Percentiles rank a stretch among this genome's conserved stretches.
phyloP scores from a whole-genome alignment of 169 alveolate species.

The Eimeria sp. region DNA sequence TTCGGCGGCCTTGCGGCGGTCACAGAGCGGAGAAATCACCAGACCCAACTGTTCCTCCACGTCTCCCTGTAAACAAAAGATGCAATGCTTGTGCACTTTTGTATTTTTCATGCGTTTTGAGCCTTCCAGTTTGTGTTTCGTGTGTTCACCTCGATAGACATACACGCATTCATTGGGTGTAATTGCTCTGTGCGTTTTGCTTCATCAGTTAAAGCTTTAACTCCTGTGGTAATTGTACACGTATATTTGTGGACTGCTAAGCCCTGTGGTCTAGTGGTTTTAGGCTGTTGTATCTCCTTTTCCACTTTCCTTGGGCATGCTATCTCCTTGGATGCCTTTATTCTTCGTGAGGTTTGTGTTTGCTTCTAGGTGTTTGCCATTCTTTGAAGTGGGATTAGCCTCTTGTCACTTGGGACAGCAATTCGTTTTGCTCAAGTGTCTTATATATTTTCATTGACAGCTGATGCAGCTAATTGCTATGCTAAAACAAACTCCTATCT shows the following conservation, averaged over 20 bases:
- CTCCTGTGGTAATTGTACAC: too few relatives aligned
- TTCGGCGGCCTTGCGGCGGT: slow-evolving; percentile 91
- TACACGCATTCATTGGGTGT: too few relatives aligned
- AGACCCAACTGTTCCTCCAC: slow-evolving; percentile 89
- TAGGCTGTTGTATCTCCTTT: too few relatives aligned
- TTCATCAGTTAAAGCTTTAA: too few relatives aligned
- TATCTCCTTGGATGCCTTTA: neutral
- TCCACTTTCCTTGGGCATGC: too few relatives aligned
- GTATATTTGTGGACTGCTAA: too few relatives aligned
- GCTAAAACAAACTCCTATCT: neutral
- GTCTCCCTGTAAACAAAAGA: slow-evolving; percentile 76
- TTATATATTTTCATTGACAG: neutral
- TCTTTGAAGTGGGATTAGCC: too few relatives aligned
- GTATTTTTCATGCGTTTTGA: neutral
- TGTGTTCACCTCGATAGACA: too few relatives aligned
- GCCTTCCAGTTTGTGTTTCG: neutral
- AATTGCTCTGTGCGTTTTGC: too few relatives aligned
- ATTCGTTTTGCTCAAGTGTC: neutral
- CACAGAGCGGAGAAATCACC: slow-evolving; percentile 94
- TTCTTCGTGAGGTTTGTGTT: neutral
- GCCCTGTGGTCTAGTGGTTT: too few relatives aligned
- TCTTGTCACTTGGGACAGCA: neutral
- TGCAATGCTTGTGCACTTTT: neutral
- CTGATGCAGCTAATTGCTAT: neutral
- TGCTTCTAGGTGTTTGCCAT: too few relatives aligned